Base-by-base conservation (phyloP, 371 early-diverging fungal genomes). In the Rhizopus microsporus region DNA sequence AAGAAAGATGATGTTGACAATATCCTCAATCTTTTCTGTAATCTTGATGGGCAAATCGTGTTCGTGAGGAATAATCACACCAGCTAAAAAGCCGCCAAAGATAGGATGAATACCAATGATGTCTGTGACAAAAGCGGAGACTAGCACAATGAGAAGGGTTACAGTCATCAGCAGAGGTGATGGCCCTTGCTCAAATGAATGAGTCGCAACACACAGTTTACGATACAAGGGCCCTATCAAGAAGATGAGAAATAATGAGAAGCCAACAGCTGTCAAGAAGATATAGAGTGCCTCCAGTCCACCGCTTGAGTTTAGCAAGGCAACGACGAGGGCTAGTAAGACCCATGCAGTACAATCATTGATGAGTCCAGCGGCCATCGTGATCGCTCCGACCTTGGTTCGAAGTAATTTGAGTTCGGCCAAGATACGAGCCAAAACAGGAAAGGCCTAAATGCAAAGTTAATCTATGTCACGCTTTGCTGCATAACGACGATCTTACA, bases 311-410 rank as follows among this genome's bases (percentile, higher is more conserved):
- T 88, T 88, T 43, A 90, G 66, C 30, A 94, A 81, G 0, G 92
- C 89, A 3, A 93, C 83, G 0, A 92, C 93, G 13, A 92, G 74
- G 3, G 88, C 93, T 53, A 97, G 79, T 56, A 87, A 72, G 32
- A 83, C 75, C 95, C 97, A 96, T 39, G 95, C 92, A 35, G 87
- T 80, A 45, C 88, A 87, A 59, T 97, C 97, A 69, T 94, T 93
- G 16, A 92, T 79, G 12, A 94, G 85, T 1, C 94, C 96, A 15
- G 93, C 89, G 23, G 93, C 85, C 69, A 97, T 85, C 4, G 94
- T 86, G 38, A 89, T 72, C 15, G 84, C 80, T 4, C 96, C 97
- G 3, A 94, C 91, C 29, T 71, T 69, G n/a, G 96, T 94, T 13
- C 83, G 74, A 39, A 95, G 67, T 42, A 96, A 67, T 54, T 92